Evolutionary conservation across 140 eudicot genomes (phyloP), one percentile per base, ranked within the genome.

Genomic region (Senecio squalidus): DNA sequence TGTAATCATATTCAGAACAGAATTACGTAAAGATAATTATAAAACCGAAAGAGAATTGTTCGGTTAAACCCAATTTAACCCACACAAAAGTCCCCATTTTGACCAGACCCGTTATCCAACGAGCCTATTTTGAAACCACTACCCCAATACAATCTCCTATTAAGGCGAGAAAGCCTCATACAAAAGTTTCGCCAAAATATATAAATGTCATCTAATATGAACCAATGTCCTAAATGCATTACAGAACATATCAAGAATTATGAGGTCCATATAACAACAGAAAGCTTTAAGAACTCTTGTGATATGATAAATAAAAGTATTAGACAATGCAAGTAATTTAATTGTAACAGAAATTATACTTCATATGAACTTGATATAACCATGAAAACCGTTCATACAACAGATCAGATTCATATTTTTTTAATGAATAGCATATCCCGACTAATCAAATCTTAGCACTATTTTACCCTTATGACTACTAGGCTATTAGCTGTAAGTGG

Each of bases 381-480:
- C 15, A 3, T 6, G 26, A 10, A 23, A 24, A 9, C 26, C 55
- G 26, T 40, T 40, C 40, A 49, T 49, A 60, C 28, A 45, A 44
- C 29, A 40, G 21, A 34, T 13, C 62, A 13, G 3, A 58, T 58
- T 22, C 5, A 21, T 21, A 5, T 9, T 45, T 45, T 29, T 55
- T 55, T 61, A 4, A 16, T 9, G 16, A 23, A 50, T 14, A 25
- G 17, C 13, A 62, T 47, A 9, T 14, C 21, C 31, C 29, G 20
- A 14, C 21, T 46, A 47, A 46, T 58, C 58, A 47, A 30, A 30
- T 30, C 29, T 36, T 57, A n/a, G n/a, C 46, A 30, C 24, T 30
- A 30, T 44, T 2, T 30, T 27, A 62, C 58, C 56, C 27, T 28
- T 61, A n/a, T n/a, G n/a, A 30, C 55, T 61, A 44, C 20, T 45